Base-by-base conservation (phyloP, 495 filamentous ascomycete genomes). In the Penicillium angulare region DNA sequence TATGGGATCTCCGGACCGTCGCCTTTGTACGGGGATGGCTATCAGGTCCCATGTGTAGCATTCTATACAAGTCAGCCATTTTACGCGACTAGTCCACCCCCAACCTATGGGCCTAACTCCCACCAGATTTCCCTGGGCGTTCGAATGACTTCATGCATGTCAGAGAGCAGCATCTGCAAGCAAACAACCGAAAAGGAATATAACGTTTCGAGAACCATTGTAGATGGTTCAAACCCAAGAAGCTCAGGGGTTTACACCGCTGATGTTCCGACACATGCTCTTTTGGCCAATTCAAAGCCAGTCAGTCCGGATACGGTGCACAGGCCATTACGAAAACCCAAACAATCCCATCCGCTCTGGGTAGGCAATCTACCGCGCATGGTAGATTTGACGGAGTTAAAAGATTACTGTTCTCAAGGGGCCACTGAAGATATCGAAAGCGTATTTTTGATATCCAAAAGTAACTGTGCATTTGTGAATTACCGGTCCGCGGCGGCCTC, bases 401-500 rank as follows among this genome's bases (percentile, higher is more conserved):
- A 96, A 50, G 86, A 95, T 53, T 86, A 97, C 63, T 95, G 97
- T 47, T 95, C 90, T 21, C 83, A 79, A 50, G 90, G 92, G 49
- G 85, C 89, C 0, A 84, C 79, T 0, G 68, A 76, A 38, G 87
- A 91, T 17, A 81, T 98, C 29, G 88, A 96, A 66, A 96, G 90
- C 33, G 79, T 97, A 18, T 96, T 96, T 55, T 74, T 97, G 20
- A 98, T 98, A 22, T 93, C 93, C 3, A 97, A 96, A 65, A 97
- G 90, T 67, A 97, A 96, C 60, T 98, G 93, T 62, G 93, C 92
- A 0, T 98, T 98, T 75, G 89, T 96, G 60, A 98, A 98, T 61
- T 98, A 96, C 61, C 86, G 84, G 52, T 88, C 88, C 35, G 93
- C 95, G 53, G 72, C 69, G 10, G 82, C 86, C 16, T 96, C 90